phyloP scores from a whole-genome alignment of 768 basidiomycete genomes.

The Mycena crocata region DNA sequence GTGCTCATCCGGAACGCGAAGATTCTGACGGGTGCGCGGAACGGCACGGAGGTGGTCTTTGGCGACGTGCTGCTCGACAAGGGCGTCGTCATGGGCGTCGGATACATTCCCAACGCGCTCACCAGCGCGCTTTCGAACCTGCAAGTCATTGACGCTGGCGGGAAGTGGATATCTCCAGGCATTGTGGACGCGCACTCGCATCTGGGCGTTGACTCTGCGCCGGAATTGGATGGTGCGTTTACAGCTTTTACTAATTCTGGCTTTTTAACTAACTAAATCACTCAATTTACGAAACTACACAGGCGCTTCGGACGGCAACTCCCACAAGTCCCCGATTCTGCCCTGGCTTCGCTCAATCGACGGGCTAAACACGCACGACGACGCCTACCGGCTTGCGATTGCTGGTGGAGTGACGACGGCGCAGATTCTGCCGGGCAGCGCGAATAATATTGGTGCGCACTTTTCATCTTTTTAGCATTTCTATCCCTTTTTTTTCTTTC shows the following conservation, averaged over 20 bases:
- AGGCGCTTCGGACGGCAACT: constrained; percentile 71
- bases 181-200: constrained; percentile 73
- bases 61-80: constrained; percentile 73
- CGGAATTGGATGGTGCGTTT: constrained; percentile 44
- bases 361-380: constrained; percentile 81
- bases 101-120: constrained; percentile 45
- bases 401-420: constrained; percentile 81
- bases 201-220: constrained; percentile 54
- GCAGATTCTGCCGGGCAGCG: constrained; percentile 78
- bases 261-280: too few relatives aligned
- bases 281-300: too few relatives aligned
- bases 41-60: constrained; percentile 65
- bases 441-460: constrained; percentile 66
- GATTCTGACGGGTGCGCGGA: constrained; percentile 79
- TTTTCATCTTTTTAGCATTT: background rate
- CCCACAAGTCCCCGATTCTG: constrained; percentile 58
- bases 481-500: background rate
- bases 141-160: constrained; percentile 62
- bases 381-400: constrained; percentile 64
- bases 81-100: constrained; percentile 71
- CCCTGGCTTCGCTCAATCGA: constrained; percentile 82
- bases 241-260: too few relatives aligned
- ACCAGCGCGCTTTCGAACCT: constrained; percentile 34
- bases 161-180: constrained; percentile 76
- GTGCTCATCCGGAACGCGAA: constrained; percentile 73